Conservation (phyloP, 2,329 filamentous ascomycete species). For the Periglandula ipomoeae region DNA sequence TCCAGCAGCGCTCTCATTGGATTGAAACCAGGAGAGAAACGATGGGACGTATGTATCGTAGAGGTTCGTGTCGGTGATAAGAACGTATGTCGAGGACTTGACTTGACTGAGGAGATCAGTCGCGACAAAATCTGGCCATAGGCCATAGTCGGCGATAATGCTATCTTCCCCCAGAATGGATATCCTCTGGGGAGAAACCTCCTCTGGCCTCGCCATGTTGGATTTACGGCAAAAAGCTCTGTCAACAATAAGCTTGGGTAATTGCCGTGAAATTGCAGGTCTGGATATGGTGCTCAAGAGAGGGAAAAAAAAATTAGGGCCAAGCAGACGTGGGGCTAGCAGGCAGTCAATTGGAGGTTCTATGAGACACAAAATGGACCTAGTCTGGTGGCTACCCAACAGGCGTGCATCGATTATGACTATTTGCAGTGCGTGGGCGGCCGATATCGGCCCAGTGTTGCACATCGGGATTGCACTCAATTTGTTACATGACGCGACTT, state of each 20-base stretch:
- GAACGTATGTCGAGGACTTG: slow-evolving; percentile 82
- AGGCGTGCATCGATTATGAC: slow-evolving; percentile 1
- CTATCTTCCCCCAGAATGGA: slow-evolving; percentile 80
- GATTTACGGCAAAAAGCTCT: background rate
- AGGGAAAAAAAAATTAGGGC: background rate
- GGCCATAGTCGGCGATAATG: slow-evolving; percentile 84
- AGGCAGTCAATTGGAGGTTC: background rate
- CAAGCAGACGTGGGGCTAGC: background rate
- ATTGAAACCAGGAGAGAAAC: slow-evolving; percentile 46
- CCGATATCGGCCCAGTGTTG: slow-evolving; percentile 6
- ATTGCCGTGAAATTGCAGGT: background rate
- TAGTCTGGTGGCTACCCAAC: background rate
- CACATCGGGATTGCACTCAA: background rate
- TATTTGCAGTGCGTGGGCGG: slow-evolving; percentile 1
- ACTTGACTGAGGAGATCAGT: slow-evolving; percentile 71
- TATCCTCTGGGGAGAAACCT: slow-evolving; percentile 47
- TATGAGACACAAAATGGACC: background rate
- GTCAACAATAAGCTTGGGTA: background rate
- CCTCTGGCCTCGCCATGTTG: slow-evolving; percentile 18
- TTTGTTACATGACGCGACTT: background rate
- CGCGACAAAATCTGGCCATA: slow-evolving; percentile 77
- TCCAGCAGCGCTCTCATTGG: slow-evolving; percentile 16
- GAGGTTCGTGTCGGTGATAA: slow-evolving; percentile 95
- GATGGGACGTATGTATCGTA: slow-evolving; percentile 67
- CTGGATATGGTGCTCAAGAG: background rate